Base-by-base conservation (phyloP, 163 green algal species). In the Scenedesmus sp. region DNA sequence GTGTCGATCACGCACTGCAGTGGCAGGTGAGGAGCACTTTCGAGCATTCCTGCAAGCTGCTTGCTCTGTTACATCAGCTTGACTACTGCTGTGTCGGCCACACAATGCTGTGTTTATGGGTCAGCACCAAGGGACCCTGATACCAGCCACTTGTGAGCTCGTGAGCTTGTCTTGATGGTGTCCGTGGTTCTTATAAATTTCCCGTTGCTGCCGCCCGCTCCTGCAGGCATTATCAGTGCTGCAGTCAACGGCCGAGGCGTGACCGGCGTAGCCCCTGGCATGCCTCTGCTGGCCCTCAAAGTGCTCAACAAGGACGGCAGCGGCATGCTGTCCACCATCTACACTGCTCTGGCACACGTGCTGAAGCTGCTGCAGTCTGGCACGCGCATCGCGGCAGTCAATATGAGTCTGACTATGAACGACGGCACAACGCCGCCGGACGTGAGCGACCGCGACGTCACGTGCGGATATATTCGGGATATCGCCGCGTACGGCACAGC, bases 271-370 rank as follows among this genome's bases (percentile, higher is more conserved):
- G 87, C 86, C 56, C 87, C 87, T 6, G 77, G 77, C 54, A 86
- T 91, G 87, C 87, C 87, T 18, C 59, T 91, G 56, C 8, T 91
- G 3, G 87, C 87, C 12, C 18, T 91, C 52, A 91, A 91, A 54
- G 87, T 91, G 4, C 16, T 91, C 8, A 13, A 13, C 12, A 73
- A 57, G 2, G 54, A 74, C 34, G 87, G 87, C 55, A 66, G 52
- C 23, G 87, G 87, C 8, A 59, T 54, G 13, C 73, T 91, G 16
- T 52, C 70, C 73, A 74, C 57, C 4, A 57, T 86, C 18, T 91
- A 91, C 73, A 88, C 76, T 4, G 62, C 62, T 4, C 62, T 70
- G 2, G 62, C 62, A 70, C 62, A 70, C 10, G 62, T 70, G 62
- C 62, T 70, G 62, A 18, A 12, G 18, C 62, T 70, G 62, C 62